A percentile compares a stretch with the other conserved stretches of the same genome.
phyloP scores from a whole-genome alignment of 169 alveolate species.

The Neospora caninum region DNA sequence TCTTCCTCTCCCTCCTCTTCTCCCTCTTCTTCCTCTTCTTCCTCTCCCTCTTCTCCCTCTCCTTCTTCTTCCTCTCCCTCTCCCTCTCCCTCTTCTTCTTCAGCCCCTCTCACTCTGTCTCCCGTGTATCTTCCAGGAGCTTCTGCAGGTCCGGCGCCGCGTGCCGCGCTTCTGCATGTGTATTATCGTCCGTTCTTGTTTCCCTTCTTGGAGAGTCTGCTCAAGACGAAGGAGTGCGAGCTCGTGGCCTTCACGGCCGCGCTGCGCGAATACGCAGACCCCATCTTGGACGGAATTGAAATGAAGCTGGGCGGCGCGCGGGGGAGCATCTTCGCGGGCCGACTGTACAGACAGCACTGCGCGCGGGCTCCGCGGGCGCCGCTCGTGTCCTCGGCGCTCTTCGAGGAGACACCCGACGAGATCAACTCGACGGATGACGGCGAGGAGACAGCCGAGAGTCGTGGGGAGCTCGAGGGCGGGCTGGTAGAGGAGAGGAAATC shows the following conservation, averaged over 20 bases:
- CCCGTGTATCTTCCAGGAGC: not conserved
- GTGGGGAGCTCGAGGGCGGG: too few species aligned
- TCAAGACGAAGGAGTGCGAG: not conserved
- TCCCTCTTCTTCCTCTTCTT: not conserved
- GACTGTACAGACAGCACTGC: constrained; percentile 50
- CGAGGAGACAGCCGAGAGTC: not conserved
- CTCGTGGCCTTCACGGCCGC: constrained; percentile 52
- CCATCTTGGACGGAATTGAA: constrained; percentile 44
- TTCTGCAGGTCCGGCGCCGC: not conserved
- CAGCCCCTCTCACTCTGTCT: not conserved
- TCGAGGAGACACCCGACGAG: not conserved
- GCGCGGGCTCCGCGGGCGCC: constrained; percentile 23
- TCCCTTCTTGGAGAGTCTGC: not conserved
- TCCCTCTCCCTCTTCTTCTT: too few species aligned
- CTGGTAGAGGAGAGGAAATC: too few species aligned
- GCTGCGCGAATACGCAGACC: constrained; percentile 48
- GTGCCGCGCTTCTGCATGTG: constrained; percentile 24
- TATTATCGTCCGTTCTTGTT: constrained; percentile 37
- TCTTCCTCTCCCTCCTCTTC: too few species aligned
- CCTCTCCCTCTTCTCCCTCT: not conserved
- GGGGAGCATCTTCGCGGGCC: not conserved
- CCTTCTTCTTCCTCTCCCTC: not conserved
- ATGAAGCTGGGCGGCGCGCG: not conserved
- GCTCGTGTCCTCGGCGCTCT: not conserved
- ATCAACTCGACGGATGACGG: not conserved